Base-by-base conservation (phyloP, 768 basidiomycete genomes). In the Piloderma croceum region DNA sequence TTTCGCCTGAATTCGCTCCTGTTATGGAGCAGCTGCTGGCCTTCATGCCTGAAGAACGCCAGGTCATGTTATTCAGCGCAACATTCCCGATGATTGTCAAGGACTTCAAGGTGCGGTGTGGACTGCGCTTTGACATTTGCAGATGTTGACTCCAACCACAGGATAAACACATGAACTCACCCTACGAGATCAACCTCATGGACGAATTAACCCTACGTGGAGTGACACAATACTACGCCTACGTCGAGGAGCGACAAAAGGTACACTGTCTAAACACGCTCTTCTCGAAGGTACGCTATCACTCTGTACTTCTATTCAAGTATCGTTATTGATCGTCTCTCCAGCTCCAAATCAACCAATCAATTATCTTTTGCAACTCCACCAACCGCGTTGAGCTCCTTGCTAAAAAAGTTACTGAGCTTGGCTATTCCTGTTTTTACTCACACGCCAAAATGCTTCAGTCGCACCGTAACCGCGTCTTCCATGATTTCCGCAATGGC, bases 331-430 rank as follows among this genome's bases (percentile, higher is more conserved):
- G 22, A 49, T 36, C 15, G 15, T 31, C 34, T 42, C 25, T 43
- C 10, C 59, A 97, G 90, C 80, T 99, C 37, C 94, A 98, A 93
- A 99, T 99, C 74, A 99, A 99, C 69, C 94, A 99, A 69, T 97
- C 94, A 44, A 98, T 99, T 68, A 99, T 99, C 60, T 99, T 99
- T 69, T 99, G 94, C 70, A 99, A 99, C 74, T 97, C 94, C 49
- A 99, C 94, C 56, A 96, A 97, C 73, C 91, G 94, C 43, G 94
- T 99, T 69, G 94, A 99, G 68, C 85, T 99, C 35, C 77, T 99
- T 53, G 94, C 94, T 46, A 97, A 98, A 72, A 99, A 99, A 70
- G 91, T 99, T 53, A 99, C 94, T 10, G 96, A 99, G 58, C 83
- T 97, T 39, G 94, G 94, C 49, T 99, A 98, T 63, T 99, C 94